A percentile compares a stretch with the other conserved stretches of the same genome.
Evolutionary conservation across 352 stramenopile species (phyloP).

Genomic region (Phytophthora pisi): DNA sequence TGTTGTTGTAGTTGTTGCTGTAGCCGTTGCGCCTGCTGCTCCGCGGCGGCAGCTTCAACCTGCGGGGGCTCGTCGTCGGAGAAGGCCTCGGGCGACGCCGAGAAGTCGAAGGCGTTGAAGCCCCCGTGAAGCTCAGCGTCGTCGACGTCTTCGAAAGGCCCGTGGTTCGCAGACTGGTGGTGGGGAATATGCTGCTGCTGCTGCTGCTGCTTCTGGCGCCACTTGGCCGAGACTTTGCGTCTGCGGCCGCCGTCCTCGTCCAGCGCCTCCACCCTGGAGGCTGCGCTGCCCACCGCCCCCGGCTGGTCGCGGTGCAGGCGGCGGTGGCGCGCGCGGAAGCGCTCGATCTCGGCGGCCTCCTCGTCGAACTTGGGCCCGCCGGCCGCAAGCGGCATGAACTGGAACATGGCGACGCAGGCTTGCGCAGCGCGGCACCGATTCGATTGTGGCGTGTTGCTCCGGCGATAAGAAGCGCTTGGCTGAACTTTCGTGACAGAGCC

Average conservation of each 20-base stretch:
- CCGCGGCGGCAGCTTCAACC: neutral
- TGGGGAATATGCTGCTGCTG: neutral
- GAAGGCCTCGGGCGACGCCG: slow-evolving; percentile 35
- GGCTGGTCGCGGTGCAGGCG: slow-evolving; percentile 33
- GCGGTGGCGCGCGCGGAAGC: slow-evolving; percentile 43
- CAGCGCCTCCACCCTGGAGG: slow-evolving; percentile 7
- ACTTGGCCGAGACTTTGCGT: slow-evolving; percentile 42
- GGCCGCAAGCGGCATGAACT: slow-evolving; percentile 8
- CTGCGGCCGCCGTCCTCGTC: slow-evolving; percentile 34
- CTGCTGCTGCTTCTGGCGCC: slow-evolving; percentile 32
- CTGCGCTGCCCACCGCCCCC: neutral
- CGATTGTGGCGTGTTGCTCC: neutral
- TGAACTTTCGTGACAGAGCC: slow-evolving; percentile 1
- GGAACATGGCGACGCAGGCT: slow-evolving; percentile 15
- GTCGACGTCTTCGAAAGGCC: slow-evolving; percentile 10
- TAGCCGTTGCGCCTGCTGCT: neutral
- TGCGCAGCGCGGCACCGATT: neutral
- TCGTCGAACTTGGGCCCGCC: neutral
- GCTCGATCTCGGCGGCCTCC: slow-evolving; percentile 41
- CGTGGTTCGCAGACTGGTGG: neutral
- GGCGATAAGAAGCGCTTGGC: neutral
- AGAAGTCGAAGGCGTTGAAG: slow-evolving; percentile 53
- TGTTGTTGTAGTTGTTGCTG: neutral
- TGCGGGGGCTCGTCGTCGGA: neutral
- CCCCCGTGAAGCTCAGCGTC: slow-evolving; percentile 16